Evolutionary conservation across 208 protist species (phyloP).

Genomic region (Phytomonas sp.): DNA sequence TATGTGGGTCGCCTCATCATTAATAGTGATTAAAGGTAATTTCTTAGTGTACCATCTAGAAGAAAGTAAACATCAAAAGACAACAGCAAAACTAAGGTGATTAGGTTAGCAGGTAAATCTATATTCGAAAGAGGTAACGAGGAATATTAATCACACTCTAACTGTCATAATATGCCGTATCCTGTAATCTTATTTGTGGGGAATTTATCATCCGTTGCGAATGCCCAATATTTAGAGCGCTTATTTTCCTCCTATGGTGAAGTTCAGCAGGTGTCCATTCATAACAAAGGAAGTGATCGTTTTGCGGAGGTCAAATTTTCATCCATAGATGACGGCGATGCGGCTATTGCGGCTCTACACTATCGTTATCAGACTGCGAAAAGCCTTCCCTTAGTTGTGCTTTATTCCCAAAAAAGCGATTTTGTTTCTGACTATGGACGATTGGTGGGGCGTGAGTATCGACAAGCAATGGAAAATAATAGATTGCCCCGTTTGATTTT

Average conservation of each 20-base stretch:
- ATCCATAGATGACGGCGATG: constrained; percentile 67
- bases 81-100: not conserved
- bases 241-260: constrained; percentile 78
- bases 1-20: not conserved
- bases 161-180: constrained; percentile 9
- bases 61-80: not conserved
- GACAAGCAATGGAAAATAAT: constrained; percentile 35
- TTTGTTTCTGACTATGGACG: constrained; percentile 58
- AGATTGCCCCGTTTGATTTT: constrained; percentile 28
- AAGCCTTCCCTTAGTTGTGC: constrained; percentile 64
- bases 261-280: constrained; percentile 51
- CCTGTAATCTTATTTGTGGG: constrained; percentile 58
- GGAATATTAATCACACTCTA: not conserved
- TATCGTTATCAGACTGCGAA: constrained; percentile 66
- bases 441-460: constrained; percentile 56
- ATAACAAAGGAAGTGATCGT: constrained; percentile 32
- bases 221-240: constrained; percentile 72
- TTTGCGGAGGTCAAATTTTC: constrained; percentile 71
- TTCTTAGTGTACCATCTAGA: not conserved
- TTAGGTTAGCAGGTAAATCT: not conserved
- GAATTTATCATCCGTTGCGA: constrained; percentile 66
- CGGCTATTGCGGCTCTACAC: constrained; percentile 75
- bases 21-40: not conserved
- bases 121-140: not conserved
- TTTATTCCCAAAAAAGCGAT: constrained; percentile 64